phyloP scores from a whole-genome alignment of 352 stramenopile genomes.

The Globisporangium nunn region DNA sequence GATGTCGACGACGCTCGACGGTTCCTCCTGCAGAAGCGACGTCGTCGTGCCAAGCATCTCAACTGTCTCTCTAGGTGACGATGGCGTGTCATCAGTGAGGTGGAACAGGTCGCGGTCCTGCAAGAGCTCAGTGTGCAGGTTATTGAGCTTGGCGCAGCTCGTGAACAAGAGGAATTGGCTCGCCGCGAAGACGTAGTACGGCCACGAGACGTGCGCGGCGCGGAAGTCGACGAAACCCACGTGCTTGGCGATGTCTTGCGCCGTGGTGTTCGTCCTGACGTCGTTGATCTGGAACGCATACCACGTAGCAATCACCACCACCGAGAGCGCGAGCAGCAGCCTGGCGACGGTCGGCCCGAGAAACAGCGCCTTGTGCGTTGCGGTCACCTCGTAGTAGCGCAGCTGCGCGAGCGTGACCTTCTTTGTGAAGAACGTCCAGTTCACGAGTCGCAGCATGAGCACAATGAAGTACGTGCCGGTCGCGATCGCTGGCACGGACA shows the following conservation, averaged over 20 bases:
- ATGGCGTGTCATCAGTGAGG: not conserved
- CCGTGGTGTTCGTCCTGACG: conserved; percentile 21
- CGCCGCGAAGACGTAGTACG: conserved; percentile 60
- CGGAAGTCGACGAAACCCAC: conserved; percentile 56
- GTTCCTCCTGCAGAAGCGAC: conserved; percentile 15
- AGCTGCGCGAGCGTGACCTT: conserved; percentile 57
- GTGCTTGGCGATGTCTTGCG: conserved; percentile 38
- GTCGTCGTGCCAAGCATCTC: conserved; percentile 6
- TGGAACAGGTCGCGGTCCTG: conserved; percentile 14
- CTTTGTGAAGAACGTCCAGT: conserved; percentile 61
- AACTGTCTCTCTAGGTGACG: conserved; percentile 7
- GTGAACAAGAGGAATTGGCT: conserved; percentile 59
- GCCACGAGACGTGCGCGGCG: conserved; percentile 29
- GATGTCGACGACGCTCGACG: conserved; percentile 27
- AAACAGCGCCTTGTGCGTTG: conserved; percentile 26
- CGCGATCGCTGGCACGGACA: conserved; percentile 48
- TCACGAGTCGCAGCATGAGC: conserved; percentile 43
- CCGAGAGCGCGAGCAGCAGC: conserved; percentile 33
- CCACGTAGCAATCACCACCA: conserved; percentile 50
- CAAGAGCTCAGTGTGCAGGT: conserved; percentile 31
- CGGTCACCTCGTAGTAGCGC: conserved; percentile 12
- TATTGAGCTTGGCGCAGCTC: conserved; percentile 53
- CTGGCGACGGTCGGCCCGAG: conserved; percentile 32
- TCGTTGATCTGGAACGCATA: conserved; percentile 48
- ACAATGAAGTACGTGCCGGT: conserved; percentile 56